Conservation (phyloP, 345 rosid species). For the Syzygium grande region DNA sequence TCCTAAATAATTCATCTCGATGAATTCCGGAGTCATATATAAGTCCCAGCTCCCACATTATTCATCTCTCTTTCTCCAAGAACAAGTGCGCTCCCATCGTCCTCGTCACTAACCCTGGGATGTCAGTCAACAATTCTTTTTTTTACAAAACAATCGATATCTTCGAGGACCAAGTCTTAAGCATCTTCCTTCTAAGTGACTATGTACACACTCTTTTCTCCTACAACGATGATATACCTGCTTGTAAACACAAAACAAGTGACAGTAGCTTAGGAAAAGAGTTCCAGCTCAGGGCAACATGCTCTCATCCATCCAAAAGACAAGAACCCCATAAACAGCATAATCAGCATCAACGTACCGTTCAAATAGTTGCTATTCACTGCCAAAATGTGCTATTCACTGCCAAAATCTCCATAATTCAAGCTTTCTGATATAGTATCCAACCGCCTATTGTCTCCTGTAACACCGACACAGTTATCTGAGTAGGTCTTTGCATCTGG, state of each 20-base stretch:
- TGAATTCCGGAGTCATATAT: neutral
- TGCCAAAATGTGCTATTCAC: slow-evolving; percentile 56
- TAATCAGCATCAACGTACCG: neutral
- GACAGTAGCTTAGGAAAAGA: neutral
- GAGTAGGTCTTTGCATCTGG: slow-evolving; percentile 6
- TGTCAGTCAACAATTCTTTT: neutral
- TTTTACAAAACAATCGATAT: neutral
- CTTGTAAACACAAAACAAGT: neutral
- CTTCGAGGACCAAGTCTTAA: neutral
- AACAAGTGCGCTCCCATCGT: neutral
- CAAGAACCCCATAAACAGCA: neutral
- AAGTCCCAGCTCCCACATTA: neutral
- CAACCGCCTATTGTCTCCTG: slow-evolving; percentile 71
- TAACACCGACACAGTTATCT: slow-evolving; percentile 7
- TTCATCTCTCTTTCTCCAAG: neutral
- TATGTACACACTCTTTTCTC: neutral
- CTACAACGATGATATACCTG: neutral
- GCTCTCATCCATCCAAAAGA: neutral
- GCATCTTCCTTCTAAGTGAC: neutral
- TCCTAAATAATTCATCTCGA: neutral
- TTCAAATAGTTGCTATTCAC: slow-evolving; percentile 34
- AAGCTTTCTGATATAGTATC: slow-evolving; percentile 87
- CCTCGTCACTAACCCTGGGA: neutral
- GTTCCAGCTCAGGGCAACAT: neutral
- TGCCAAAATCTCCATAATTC: slow-evolving; percentile 70